Evolutionary conservation across 2,329 filamentous ascomycete genomes (phyloP).

Genomic region (Neonectria neomacrospora): DNA sequence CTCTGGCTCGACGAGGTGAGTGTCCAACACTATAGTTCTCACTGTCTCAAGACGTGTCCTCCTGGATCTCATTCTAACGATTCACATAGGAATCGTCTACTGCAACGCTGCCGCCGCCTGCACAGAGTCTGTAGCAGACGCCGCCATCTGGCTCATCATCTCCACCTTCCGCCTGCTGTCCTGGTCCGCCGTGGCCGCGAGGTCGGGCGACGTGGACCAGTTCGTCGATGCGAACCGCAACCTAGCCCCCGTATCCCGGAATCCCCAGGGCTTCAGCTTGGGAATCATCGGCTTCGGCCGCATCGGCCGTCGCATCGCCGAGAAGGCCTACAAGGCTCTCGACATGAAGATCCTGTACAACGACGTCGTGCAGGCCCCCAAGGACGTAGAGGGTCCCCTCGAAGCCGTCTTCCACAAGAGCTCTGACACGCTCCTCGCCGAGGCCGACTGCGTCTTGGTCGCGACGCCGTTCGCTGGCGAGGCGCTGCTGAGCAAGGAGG

Average conservation of each 20-base stretch:
- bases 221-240: slow-evolving; percentile 42
- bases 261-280: slow-evolving; percentile 40
- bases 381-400: slow-evolving; percentile 27
- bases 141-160: slow-evolving; percentile 44
- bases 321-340: slow-evolving; percentile 43
- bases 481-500: slow-evolving; percentile 53
- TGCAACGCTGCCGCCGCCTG: slow-evolving; percentile 43
- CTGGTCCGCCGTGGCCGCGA: slow-evolving; percentile 41
- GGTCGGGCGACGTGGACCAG: slow-evolving; percentile 41
- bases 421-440: slow-evolving; percentile 37
- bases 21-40: neutral
- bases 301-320: slow-evolving; percentile 42
- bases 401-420: slow-evolving; percentile 37
- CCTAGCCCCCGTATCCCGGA: slow-evolving; percentile 39
- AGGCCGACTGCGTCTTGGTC: slow-evolving; percentile 42
- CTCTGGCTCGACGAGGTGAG: slow-evolving; percentile 39
- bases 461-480: slow-evolving; percentile 42
- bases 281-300: slow-evolving; percentile 43
- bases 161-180: slow-evolving; percentile 43
- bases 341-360: slow-evolving; percentile 47
- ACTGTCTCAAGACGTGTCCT: accelerated
- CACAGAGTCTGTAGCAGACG: slow-evolving; percentile 43
- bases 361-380: slow-evolving; percentile 39
- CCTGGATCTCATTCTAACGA: slow-evolving; percentile 1
- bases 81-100: slow-evolving; percentile 36